phyloP scores from a whole-genome alignment of 371 early-diverging fungal genomes.

The Coemansia sp. region DNA sequence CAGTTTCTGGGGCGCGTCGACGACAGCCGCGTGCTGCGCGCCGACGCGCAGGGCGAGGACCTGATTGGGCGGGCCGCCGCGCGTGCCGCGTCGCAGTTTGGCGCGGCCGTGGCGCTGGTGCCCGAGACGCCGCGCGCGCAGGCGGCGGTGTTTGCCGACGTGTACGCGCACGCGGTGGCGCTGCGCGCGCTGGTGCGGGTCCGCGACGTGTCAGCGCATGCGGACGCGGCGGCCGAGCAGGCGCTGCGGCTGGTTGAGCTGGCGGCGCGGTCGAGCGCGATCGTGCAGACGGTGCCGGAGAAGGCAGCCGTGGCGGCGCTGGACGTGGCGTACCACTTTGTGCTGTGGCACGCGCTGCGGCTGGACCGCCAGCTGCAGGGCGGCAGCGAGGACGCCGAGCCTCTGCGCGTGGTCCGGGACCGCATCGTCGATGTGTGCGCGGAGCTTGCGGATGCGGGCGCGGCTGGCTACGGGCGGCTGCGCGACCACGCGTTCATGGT shows the following conservation, averaged over 20 bases:
- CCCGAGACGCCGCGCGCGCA: slow-evolving; percentile 14
- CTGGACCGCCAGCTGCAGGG: slow-evolving; percentile 12
- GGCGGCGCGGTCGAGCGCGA: slow-evolving; percentile 7
- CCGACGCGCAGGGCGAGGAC: background rate
- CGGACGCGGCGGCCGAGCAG: slow-evolving; percentile 10
- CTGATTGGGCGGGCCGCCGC: slow-evolving; percentile 22
- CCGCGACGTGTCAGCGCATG: slow-evolving; percentile 18
- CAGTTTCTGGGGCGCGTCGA: slow-evolving; percentile 38
- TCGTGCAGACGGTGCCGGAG: slow-evolving; percentile 16
- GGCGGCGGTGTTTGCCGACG: slow-evolving; percentile 15
- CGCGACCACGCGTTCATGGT: slow-evolving; percentile 40
- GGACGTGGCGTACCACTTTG: slow-evolving; percentile 24
- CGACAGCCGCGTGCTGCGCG: slow-evolving; percentile 22
- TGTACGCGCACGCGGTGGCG: slow-evolving; percentile 20
- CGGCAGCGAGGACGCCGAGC: background rate
- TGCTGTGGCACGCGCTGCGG: slow-evolving; percentile 35
- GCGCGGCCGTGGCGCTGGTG: slow-evolving; percentile 17
- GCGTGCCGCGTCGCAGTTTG: slow-evolving; percentile 13
- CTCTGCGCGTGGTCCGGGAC: slow-evolving; percentile 21
- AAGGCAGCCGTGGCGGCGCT: slow-evolving; percentile 24
- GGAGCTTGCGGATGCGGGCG: slow-evolving; percentile 15
- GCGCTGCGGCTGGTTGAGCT: slow-evolving; percentile 17
- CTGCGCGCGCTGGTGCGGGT: slow-evolving; percentile 30
- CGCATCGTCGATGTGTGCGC: slow-evolving; percentile 10
- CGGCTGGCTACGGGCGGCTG: slow-evolving; percentile 9